Base-by-base conservation (phyloP, 2,329 filamentous ascomycete species). In the Drechslera avenae region DNA sequence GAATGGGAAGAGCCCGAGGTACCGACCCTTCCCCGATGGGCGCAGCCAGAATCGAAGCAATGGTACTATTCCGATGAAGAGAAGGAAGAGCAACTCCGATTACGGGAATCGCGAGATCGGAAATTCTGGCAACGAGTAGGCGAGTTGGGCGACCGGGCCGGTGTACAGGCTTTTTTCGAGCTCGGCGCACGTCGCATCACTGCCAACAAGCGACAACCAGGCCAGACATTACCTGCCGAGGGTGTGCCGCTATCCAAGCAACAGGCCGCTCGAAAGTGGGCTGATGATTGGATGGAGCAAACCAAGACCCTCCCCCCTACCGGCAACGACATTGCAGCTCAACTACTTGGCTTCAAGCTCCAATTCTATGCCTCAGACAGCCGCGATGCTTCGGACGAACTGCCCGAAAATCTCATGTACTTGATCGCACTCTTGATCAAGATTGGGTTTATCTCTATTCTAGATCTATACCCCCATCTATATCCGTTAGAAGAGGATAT, bases 311-410 rank as follows among this genome's bases (percentile, higher is more conserved):
- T 94, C 3, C 92, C 92, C 4, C 91, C 92, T 1, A 81, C 83
- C 23, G 94, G 95, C 23, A 99, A 97, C 70, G 85, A 88, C 35
- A 90, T 95, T 52, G 94, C 94, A 1, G 95, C 95, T 23, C 94
- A 97, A 71, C 82, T 99, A 3, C 85, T 99, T 12, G 94, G 94
- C 3, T 99, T 99, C 81, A 99, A 99, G 75, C 83, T 99, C 42
- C 89, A 90, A 12, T 99, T 96, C 73, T 99, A 99, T 69, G 89
- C 90, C 33, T 95, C 91, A 0, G 80, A 86, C 21, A 86, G 88
- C 30, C 85, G 93, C 48, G 85, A 90, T 52, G 82, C 86, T 46
- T 79, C 83, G 1, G 94, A 97, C 65, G 81, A 86, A 2, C 80
- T 97, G 2, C 94, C 94, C 0, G 90, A 94, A 32, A 99, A 99